A percentile compares a stretch with the other conserved stretches of the same genome.
phyloP scores from a whole-genome alignment of 2,329 filamentous ascomycete species.

The Chrysoporthe austroafricana region DNA sequence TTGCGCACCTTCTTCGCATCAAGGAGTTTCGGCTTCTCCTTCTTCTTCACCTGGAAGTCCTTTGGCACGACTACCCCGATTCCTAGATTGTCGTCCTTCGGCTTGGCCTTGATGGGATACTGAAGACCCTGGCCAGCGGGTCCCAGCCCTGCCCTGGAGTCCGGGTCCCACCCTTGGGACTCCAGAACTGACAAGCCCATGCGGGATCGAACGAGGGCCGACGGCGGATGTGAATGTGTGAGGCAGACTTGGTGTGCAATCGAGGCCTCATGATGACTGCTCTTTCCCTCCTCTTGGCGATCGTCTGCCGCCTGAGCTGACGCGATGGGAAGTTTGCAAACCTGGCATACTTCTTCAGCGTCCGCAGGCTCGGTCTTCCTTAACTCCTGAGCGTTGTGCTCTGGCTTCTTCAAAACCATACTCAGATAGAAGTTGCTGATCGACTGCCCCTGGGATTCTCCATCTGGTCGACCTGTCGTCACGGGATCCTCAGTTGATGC shows the following conservation, averaged over 20 bases:
- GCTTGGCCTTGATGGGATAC: constrained; percentile 72
- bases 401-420: constrained; percentile 59
- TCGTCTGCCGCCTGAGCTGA: constrained; percentile 26
- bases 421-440: constrained; percentile 67
- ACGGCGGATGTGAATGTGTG: constrained; percentile 72
- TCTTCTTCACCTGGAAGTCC: constrained; percentile 44
- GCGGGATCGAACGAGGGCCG: constrained; percentile 68
- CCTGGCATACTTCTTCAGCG: constrained; percentile 48
- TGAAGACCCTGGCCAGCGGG: constrained; percentile 71
- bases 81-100: constrained; percentile 77
- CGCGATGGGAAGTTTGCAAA: constrained; percentile 62
- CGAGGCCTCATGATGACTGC: constrained; percentile 57
- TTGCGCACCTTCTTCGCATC: constrained; percentile 73
- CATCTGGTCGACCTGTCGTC: constrained; percentile 30
- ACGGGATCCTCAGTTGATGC: constrained; percentile 47
- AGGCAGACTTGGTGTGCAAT: constrained; percentile 74
- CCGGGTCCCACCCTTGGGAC: constrained; percentile 75
- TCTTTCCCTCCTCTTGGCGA: constrained; percentile 33
- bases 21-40: constrained; percentile 53
- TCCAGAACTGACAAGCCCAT: constrained; percentile 71
- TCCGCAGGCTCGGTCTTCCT: constrained; percentile 26
- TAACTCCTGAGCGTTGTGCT: constrained; percentile 27
- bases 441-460: constrained; percentile 33
- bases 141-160: constrained; percentile 73
- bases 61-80: constrained; percentile 61